These are phyloP conservation scores for Mediolabrus comicus DNA, from an alignment of 108 stramenopile species.

Conservation along the genomic window DNA sequence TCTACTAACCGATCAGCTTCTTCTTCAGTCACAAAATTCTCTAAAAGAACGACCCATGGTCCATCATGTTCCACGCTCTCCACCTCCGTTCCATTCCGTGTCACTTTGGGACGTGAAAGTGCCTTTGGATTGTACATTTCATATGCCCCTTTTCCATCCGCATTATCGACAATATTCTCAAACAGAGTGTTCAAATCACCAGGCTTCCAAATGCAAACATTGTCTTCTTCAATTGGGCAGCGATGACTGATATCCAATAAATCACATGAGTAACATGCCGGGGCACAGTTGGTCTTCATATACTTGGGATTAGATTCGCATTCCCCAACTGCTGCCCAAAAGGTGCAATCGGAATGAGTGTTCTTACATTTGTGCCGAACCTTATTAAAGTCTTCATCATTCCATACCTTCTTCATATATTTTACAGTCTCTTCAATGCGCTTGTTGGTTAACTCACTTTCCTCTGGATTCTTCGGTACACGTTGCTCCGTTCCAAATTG, in stretches of 20 bases:
- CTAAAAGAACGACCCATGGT: constrained; percentile 88
- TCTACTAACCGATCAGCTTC: constrained; percentile 75
- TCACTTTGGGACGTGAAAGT: constrained; percentile 52
- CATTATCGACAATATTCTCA: constrained; percentile 54
- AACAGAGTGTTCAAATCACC: constrained; percentile 74
- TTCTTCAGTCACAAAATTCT: constrained; percentile 74
- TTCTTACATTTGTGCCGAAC: constrained; percentile 50
- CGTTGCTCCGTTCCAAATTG: constrained; percentile 32
- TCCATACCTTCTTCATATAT: constrained; percentile 36
- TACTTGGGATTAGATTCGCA: constrained; percentile 51
- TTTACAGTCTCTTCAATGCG: constrained; percentile 20
- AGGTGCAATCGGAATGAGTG: constrained; percentile 47
- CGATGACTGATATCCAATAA: constrained; percentile 43
- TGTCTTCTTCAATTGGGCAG: constrained; percentile 63
- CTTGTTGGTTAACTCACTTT: background rate
- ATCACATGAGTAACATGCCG: constrained; percentile 74
- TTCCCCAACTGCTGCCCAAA: constrained; percentile 60
- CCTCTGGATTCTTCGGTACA: background rate
- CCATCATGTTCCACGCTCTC: constrained; percentile 44
- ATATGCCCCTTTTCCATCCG: constrained; percentile 22
- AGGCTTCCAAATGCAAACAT: constrained; percentile 50
- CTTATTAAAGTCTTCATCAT: constrained; percentile 7
- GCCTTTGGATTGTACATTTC: constrained; percentile 54
- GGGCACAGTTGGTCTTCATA: constrained; percentile 62
- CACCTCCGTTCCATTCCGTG: constrained; percentile 29